Conservation (phyloP, 1,284 basidiomycete species). For the Rhodotorula glutinis region DNA sequence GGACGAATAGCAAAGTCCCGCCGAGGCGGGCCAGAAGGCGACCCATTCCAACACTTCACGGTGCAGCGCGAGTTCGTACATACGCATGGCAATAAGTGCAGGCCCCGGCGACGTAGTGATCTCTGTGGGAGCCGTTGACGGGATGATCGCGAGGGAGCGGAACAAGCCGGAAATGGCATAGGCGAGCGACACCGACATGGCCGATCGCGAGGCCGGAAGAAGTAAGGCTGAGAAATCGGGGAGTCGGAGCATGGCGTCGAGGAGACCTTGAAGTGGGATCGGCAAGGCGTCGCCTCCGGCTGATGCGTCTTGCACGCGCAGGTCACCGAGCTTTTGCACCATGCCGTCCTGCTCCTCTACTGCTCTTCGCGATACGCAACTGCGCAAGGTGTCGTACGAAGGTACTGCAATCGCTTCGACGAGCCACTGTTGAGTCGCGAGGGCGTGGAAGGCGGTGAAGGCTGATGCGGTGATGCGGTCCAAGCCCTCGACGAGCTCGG, state of each 20-base stretch:
- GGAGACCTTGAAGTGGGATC: conserved; percentile 24
- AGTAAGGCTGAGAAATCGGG: conserved; percentile 9
- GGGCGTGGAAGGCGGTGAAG: conserved; percentile 47
- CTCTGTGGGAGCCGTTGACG: conserved; percentile 49
- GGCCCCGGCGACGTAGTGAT: background rate
- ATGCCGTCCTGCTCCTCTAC: conserved; percentile 36
- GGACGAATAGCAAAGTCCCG: conserved; percentile 69
- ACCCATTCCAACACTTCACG: conserved; percentile 63
- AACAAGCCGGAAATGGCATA: conserved; percentile 23
- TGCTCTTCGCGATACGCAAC: background rate
- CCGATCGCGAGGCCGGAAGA: conserved; percentile 6
- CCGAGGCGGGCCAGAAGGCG: conserved; percentile 69
- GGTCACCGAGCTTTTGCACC: conserved; percentile 52
- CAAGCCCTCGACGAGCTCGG: conserved; percentile 45
- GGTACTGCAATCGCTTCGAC: conserved; percentile 42
- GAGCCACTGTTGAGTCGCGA: conserved; percentile 47
- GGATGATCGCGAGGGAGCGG: conserved; percentile 53
- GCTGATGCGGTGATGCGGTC: conserved; percentile 36
- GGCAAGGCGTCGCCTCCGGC: conserved; percentile 6
- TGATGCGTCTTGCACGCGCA: conserved; percentile 36
- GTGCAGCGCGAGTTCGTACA: conserved; percentile 65
- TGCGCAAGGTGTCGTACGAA: conserved; percentile 26
- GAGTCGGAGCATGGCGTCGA: conserved; percentile 23
- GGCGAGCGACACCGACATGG: conserved; percentile 25
- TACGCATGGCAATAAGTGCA: conserved; percentile 61